A percentile compares a stretch with the other conserved stretches of the same genome.
Conservation (phyloP, 2,329 filamentous ascomycete species). For the Penicillium sp. region DNA sequence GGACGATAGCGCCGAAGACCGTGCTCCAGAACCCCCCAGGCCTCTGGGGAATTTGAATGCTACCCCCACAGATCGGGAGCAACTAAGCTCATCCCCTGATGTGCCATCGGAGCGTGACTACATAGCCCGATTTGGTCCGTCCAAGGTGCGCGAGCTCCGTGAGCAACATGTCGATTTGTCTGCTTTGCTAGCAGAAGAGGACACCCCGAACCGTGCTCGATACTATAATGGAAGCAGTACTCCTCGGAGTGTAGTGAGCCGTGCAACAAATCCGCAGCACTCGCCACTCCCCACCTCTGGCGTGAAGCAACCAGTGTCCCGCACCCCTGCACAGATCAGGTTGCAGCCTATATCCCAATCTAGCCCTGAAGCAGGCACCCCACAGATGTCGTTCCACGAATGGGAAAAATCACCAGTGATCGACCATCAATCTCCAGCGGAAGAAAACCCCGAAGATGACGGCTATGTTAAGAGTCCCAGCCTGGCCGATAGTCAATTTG, state of each 20-base stretch:
- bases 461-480: conserved; percentile 14
- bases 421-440: background rate
- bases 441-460: conserved; percentile 5
- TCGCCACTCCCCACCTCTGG: conserved; percentile 14
- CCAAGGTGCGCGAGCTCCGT: conserved; percentile 35
- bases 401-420: background rate
- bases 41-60: conserved; percentile 33
- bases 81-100: conserved; percentile 30
- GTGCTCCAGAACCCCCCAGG: conserved; percentile 30
- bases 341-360: conserved; percentile 29
- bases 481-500: conserved; percentile 16
- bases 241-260: conserved; percentile 26
- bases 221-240: conserved; percentile 40
- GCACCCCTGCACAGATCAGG: conserved; percentile 22
- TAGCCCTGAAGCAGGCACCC: conserved; percentile 18
- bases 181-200: conserved; percentile 31
- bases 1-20: conserved; percentile 22
- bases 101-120: conserved; percentile 32
- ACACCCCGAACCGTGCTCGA: conserved; percentile 40
- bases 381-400: background rate
- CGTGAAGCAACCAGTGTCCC: conserved; percentile 17
- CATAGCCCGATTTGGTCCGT: conserved; percentile 32
- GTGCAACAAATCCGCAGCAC: conserved; percentile 15
- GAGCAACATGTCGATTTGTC: conserved; percentile 41
- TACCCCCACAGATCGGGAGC: conserved; percentile 24